A percentile compares a stretch with the other conserved stretches of the same genome.
These are phyloP conservation scores for Colletotrichum lindemuthianum DNA, from an alignment of 2,329 filamentous ascomycete genomes.

Conservation along the genomic window DNA sequence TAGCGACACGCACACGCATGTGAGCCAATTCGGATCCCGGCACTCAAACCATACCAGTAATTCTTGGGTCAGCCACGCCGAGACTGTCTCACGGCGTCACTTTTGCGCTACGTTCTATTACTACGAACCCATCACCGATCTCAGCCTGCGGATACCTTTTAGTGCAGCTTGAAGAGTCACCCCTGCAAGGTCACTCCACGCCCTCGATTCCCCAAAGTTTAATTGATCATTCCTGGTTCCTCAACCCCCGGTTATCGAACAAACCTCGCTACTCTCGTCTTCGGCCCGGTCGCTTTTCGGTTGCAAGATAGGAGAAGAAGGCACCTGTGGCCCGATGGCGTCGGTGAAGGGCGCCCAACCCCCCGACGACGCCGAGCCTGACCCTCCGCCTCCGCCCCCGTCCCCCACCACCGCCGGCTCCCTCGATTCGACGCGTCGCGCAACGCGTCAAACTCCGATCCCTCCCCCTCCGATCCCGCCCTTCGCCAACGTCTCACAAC, in stretches of 20 bases:
- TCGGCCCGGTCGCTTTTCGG: background rate
- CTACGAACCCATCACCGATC: background rate
- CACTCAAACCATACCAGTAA: conserved; percentile 6
- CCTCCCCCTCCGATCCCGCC: conserved; percentile 46
- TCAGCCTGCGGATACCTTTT: background rate
- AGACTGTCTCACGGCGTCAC: background rate
- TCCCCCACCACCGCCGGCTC: conserved; percentile 20
- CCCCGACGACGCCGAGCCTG: conserved; percentile 39
- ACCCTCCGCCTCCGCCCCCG: conserved; percentile 31
- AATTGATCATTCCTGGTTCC: conserved; percentile 23
- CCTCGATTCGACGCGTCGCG: conserved; percentile 46
- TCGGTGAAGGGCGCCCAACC: conserved; percentile 51
- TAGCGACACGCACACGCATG: conserved; percentile 16
- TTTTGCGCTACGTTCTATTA: background rate
- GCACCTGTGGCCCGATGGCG: conserved; percentile 35
- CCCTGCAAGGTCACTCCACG: conserved; percentile 27
- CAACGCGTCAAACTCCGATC: conserved; percentile 52
- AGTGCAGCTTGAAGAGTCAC: background rate
- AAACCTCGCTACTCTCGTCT: background rate
- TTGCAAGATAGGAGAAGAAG: background rate
- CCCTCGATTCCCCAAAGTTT: conserved; percentile 28
- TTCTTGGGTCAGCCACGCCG: background rate
- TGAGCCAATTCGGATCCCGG: background rate
- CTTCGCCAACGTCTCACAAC: conserved; percentile 34
- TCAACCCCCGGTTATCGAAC: background rate